Conservation (phyloP, 805 yeast genomes). For the Pichia gijzeniarum region DNA sequence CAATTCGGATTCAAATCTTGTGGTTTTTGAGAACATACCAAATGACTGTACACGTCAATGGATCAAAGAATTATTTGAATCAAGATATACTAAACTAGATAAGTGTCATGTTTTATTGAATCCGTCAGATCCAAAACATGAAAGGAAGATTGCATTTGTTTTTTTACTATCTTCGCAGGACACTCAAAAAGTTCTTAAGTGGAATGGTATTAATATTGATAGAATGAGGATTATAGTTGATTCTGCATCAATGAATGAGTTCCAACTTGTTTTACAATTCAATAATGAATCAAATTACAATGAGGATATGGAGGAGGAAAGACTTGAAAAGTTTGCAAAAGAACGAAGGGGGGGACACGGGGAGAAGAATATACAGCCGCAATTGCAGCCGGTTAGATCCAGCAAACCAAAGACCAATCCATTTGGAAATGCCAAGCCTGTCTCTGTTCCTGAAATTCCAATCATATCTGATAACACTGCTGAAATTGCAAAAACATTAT, state of each 20-base stretch:
- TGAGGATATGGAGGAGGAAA: constrained; percentile 23
- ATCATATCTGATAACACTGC: constrained; percentile 14
- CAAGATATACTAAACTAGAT: constrained; percentile 51
- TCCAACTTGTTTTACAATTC: constrained; percentile 29
- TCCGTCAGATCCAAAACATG: constrained; percentile 25
- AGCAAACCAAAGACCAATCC: constrained; percentile 44
- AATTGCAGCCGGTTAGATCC: not conserved
- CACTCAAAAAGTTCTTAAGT: constrained; percentile 51
- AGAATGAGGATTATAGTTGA: constrained; percentile 31
- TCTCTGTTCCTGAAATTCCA: constrained; percentile 22
- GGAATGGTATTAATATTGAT: constrained; percentile 47
- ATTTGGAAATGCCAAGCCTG: constrained; percentile 76
- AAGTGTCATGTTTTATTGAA: constrained; percentile 51
- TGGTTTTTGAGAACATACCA: constrained; percentile 46
- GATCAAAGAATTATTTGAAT: constrained; percentile 53
- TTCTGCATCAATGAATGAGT: constrained; percentile 34
- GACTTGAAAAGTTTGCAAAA: constrained; percentile 8
- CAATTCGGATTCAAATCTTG: constrained; percentile 12
- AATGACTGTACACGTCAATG: constrained; percentile 43
- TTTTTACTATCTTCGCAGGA: constrained; percentile 48
- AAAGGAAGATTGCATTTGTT: constrained; percentile 57
- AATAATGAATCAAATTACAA: constrained; percentile 24
- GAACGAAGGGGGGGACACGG: constrained; percentile 4
- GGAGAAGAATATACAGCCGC: not conserved
- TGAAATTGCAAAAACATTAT: constrained; percentile 8